A percentile compares a stretch with the other conserved stretches of the same genome.
phyloP scores from a whole-genome alignment of 2,329 filamentous ascomycete genomes.

The Aspergillus flavus region DNA sequence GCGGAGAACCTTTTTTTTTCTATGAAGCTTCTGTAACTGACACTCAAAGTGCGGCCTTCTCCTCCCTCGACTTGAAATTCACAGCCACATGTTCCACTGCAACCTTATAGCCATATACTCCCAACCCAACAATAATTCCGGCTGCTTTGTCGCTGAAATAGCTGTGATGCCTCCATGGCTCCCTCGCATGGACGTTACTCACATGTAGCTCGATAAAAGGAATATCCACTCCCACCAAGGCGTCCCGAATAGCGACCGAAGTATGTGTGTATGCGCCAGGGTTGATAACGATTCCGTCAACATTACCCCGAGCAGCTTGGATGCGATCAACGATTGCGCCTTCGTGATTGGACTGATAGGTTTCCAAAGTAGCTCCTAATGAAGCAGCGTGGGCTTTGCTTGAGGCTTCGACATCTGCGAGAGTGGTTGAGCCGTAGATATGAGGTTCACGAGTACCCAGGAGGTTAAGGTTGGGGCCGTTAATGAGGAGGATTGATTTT shows the following conservation, averaged over 20 bases:
- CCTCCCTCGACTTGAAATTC: slow-evolving; percentile 39
- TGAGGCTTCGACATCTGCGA: slow-evolving; percentile 60
- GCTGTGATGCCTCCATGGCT: slow-evolving; percentile 69
- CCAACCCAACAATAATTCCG: slow-evolving; percentile 72
- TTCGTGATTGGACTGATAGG: slow-evolving; percentile 79
- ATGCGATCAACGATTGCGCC: slow-evolving; percentile 74
- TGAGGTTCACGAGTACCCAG: slow-evolving; percentile 73
- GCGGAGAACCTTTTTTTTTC: neutral
- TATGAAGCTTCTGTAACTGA: neutral
- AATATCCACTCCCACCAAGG: slow-evolving; percentile 67
- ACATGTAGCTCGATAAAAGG: slow-evolving; percentile 81
- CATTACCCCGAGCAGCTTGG: slow-evolving; percentile 62
- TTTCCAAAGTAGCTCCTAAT: slow-evolving; percentile 55
- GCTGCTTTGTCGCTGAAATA: slow-evolving; percentile 76
- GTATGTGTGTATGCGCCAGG: slow-evolving; percentile 76
- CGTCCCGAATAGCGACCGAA: slow-evolving; percentile 74
- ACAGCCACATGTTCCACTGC: slow-evolving; percentile 57
- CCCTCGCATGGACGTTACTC: slow-evolving; percentile 72
- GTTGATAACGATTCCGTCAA: slow-evolving; percentile 71
- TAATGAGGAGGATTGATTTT: slow-evolving; percentile 68
- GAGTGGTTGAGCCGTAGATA: slow-evolving; percentile 71
- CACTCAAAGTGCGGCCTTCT: slow-evolving; percentile 24
- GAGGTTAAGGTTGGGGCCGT: slow-evolving; percentile 82
- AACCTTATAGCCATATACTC: slow-evolving; percentile 62
- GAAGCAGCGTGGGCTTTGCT: slow-evolving; percentile 54